These are phyloP conservation scores for Lactarius hengduanensis DNA, from an alignment of 768 basidiomycete species.

Conservation along the genomic window DNA sequence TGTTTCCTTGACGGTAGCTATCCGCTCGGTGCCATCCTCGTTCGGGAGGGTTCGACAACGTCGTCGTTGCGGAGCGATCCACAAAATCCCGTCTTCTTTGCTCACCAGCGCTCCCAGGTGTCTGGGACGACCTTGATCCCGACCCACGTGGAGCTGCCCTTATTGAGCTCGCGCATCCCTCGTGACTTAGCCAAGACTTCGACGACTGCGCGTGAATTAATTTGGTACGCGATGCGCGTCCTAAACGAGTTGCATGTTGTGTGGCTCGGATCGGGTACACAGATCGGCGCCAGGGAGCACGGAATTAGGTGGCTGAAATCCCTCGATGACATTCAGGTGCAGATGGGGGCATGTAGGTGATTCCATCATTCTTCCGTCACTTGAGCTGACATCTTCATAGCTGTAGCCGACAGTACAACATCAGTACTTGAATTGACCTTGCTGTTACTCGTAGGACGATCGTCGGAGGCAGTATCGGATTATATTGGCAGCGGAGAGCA, in stretches of 20 bases:
- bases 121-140: conserved; percentile 42
- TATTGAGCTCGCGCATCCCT: conserved; percentile 53
- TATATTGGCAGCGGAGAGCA: conserved; percentile 76
- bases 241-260: conserved; percentile 67
- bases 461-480: conserved; percentile 69
- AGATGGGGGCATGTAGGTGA: conserved; percentile 54
- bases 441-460: conserved; percentile 66
- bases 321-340: conserved; percentile 55
- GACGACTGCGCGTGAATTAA: conserved; percentile 65
- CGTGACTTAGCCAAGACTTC: conserved; percentile 73
- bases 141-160: conserved; percentile 49
- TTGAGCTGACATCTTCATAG: conserved; percentile 3
- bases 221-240: conserved; percentile 68
- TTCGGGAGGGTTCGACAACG: conserved; percentile 36
- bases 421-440: conserved; percentile 70
- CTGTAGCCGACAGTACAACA: conserved; percentile 51
- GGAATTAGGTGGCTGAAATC: conserved; percentile 72
- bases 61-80: conserved; percentile 48
- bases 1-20: conserved; percentile 77
- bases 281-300: conserved; percentile 65
- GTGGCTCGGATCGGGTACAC: conserved; percentile 71
- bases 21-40: conserved; percentile 55
- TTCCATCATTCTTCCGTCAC: conserved; percentile 39
- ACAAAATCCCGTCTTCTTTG: conserved; percentile 47
- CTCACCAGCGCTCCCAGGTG: conserved; percentile 41